Percentiles rank a stretch among this genome's conserved stretches.
These are phyloP conservation scores for Xylaria digitata DNA, from an alignment of 2,329 filamentous ascomycete species.

Conservation along the genomic window DNA sequence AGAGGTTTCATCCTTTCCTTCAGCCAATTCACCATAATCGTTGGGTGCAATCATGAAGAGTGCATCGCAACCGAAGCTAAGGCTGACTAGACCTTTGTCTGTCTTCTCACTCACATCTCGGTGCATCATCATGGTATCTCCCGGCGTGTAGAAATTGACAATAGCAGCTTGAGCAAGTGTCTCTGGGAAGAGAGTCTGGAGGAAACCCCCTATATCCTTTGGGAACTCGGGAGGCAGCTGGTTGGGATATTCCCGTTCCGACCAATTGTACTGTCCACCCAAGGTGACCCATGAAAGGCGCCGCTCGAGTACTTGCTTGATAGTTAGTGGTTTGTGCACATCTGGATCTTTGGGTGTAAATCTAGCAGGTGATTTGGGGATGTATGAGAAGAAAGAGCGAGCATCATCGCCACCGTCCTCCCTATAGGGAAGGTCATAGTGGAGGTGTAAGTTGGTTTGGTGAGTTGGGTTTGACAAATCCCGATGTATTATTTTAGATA, in stretches of 20 bases:
- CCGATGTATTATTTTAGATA: constrained; percentile 79
- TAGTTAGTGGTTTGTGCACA: constrained; percentile 79
- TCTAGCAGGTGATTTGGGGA: constrained; percentile 62
- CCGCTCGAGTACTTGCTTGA: constrained; percentile 77
- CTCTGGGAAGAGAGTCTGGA: constrained; percentile 77
- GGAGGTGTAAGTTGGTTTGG: constrained; percentile 89
- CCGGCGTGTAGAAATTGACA: constrained; percentile 90
- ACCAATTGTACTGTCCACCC: constrained; percentile 98
- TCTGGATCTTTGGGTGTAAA: constrained; percentile 75
- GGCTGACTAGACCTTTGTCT: constrained; percentile 80
- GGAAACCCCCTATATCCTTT: constrained; percentile 73
- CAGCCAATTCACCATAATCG: constrained; percentile 22
- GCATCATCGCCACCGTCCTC: constrained; percentile 40
- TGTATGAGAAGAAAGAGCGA: constrained; percentile 66
- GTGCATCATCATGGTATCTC: constrained; percentile 92
- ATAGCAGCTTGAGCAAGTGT: constrained; percentile 90
- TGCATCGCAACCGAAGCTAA: constrained; percentile 90
- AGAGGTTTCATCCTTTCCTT: constrained; percentile 25
- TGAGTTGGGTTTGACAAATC: constrained; percentile 80
- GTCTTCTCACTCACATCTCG: constrained; percentile 91
- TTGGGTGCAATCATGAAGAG: constrained; percentile 85
- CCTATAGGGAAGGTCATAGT: constrained; percentile 76
- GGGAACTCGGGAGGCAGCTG: constrained; percentile 79
- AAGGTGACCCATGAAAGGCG: constrained; percentile 94
- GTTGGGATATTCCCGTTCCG: constrained; percentile 80